Evolutionary conservation across 768 basidiomycete species (phyloP).

Genomic region (Myochromella boudieri): DNA sequence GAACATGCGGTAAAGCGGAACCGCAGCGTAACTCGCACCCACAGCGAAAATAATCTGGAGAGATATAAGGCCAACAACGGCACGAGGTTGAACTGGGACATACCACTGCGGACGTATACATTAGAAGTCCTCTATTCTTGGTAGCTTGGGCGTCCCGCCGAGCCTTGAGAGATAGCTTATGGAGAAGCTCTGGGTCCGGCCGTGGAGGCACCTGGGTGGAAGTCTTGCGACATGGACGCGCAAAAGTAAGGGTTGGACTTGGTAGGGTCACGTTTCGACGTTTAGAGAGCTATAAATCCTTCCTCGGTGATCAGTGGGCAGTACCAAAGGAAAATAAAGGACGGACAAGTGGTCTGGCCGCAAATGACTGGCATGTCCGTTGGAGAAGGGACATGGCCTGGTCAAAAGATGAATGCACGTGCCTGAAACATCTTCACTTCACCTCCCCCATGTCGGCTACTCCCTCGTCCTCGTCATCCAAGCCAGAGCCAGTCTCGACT

Average conservation of each 20-base stretch:
- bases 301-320: conserved; percentile 5
- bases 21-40: conserved; percentile 94
- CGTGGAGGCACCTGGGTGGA: conserved; percentile 15
- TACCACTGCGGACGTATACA: conserved; percentile 86
- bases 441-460: no score
- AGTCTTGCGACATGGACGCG: conserved; percentile 8
- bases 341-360: conserved; percentile 6
- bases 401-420: conserved; percentile 10
- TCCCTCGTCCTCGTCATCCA: conserved; percentile 25
- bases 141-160: conserved; percentile 45
- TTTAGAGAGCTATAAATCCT: conserved; percentile 14
- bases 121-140: conserved; percentile 71
- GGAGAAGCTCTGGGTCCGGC: conserved; percentile 3
- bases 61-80: neutral
- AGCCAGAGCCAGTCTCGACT: conserved; percentile 15
- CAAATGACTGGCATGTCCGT: conserved; percentile 1
- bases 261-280: neutral
- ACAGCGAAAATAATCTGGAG: conserved; percentile 72
- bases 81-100: conserved; percentile 24
- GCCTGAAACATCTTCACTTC: neutral
- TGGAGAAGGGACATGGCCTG: conserved; percentile 13
- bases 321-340: neutral
- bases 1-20: conserved; percentile 96
- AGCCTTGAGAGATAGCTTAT: conserved; percentile 16
- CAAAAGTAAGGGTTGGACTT: neutral